Evolutionary conservation across 108 stramenopile species (phyloP).

Genomic region (Aurantiochytrium sp.): DNA sequence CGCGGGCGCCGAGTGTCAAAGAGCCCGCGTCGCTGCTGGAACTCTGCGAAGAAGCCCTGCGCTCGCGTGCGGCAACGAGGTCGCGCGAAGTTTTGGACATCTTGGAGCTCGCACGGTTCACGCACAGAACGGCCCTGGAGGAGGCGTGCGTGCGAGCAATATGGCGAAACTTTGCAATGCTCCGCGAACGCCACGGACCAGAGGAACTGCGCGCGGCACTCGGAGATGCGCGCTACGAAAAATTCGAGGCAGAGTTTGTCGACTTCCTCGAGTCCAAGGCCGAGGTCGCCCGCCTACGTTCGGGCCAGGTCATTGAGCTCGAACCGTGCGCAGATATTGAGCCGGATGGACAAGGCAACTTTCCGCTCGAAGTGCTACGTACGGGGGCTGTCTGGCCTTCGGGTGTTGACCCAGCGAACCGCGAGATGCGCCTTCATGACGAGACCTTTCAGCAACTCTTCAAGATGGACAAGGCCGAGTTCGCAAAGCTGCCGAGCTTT

Average conservation of each 20-base stretch:
- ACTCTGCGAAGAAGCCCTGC: neutral
- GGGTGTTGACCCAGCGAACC: neutral
- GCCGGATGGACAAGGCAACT: neutral
- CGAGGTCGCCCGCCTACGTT: neutral
- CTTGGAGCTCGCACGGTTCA: neutral
- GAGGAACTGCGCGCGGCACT: neutral
- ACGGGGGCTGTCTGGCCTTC: neutral
- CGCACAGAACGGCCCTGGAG: neutral
- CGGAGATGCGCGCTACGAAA: neutral
- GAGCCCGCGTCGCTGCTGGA: neutral
- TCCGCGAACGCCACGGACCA: neutral
- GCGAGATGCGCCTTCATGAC: neutral
- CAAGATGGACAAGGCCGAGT: neutral
- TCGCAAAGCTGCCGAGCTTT: neutral
- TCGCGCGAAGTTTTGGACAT: neutral
- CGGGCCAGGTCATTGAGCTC: neutral
- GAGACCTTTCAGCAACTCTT: neutral
- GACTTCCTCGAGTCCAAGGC: neutral
- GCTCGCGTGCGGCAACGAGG: neutral
- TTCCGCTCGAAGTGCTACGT: neutral
- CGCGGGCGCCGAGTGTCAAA: too few species aligned
- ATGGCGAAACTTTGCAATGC: neutral
- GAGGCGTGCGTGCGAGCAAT: neutral
- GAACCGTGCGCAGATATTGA: neutral
- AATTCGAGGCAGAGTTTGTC: neutral